These are phyloP conservation scores for Plasmopara muralis DNA, from an alignment of 352 stramenopile genomes.

Conservation along the genomic window DNA sequence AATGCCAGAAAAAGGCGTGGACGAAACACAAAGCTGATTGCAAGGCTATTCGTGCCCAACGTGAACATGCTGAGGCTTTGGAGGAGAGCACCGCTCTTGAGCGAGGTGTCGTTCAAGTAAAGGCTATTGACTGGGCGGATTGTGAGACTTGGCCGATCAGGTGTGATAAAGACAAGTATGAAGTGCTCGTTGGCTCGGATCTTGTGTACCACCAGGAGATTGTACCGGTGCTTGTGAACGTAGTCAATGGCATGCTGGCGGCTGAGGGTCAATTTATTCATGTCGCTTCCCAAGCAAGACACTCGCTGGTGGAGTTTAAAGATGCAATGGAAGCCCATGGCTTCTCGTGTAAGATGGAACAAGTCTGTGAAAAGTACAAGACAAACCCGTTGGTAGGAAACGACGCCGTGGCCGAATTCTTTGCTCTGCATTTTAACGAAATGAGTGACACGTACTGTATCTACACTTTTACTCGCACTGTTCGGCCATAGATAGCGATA, in stretches of 20 bases:
- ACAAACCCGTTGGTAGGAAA: slow-evolving; percentile 72
- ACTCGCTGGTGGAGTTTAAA: slow-evolving; percentile 81
- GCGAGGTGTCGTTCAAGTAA: slow-evolving; percentile 42
- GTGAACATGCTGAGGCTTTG: slow-evolving; percentile 18
- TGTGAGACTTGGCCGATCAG: slow-evolving; percentile 59
- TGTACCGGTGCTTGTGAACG: slow-evolving; percentile 65
- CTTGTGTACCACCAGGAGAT: slow-evolving; percentile 85
- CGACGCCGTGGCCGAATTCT: slow-evolving; percentile 59
- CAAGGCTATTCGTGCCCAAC: slow-evolving; percentile 49
- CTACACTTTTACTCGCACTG: slow-evolving; percentile 67
- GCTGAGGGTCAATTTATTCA: slow-evolving; percentile 60
- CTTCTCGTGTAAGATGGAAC: slow-evolving; percentile 52
- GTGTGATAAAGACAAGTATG: slow-evolving; percentile 36
- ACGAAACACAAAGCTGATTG: slow-evolving; percentile 81
- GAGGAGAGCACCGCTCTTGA: neutral
- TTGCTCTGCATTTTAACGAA: slow-evolving; percentile 86
- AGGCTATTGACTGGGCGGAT: slow-evolving; percentile 77
- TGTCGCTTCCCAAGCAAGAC: slow-evolving; percentile 69
- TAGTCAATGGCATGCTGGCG: slow-evolving; percentile 64
- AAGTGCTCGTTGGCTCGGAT: slow-evolving; percentile 77
- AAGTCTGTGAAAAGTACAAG: slow-evolving; percentile 80
- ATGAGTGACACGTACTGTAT: slow-evolving; percentile 86
- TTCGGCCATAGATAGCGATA: slow-evolving; percentile 14
- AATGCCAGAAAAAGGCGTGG: slow-evolving; percentile 84
- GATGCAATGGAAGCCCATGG: slow-evolving; percentile 61